Evolutionary conservation across 2,329 filamentous ascomycete species (phyloP).

Genomic region (Trichoderma koningiopsis): DNA sequence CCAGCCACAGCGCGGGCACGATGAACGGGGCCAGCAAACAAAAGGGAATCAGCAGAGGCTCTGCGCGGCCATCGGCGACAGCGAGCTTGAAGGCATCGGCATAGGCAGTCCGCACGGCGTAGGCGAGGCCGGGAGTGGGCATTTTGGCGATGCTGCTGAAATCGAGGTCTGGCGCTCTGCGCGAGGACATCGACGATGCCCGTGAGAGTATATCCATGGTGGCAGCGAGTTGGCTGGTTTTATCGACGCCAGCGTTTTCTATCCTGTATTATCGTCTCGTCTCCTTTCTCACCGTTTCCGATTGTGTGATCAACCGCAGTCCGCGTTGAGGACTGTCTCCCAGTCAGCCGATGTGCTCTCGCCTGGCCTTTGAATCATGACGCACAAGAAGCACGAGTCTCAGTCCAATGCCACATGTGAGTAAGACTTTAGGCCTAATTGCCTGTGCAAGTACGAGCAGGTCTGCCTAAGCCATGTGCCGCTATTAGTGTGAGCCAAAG

Average conservation of each 20-base stretch:
- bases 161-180: slow-evolving; percentile 8
- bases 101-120: slow-evolving; percentile 39
- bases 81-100: slow-evolving; percentile 41
- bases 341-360: slow-evolving; percentile 11
- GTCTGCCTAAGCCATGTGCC: slow-evolving; percentile 12
- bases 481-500: neutral
- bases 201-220: neutral
- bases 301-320: neutral
- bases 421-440: slow-evolving; percentile 17
- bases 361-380: slow-evolving; percentile 10
- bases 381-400: neutral
- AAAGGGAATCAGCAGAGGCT: slow-evolving; percentile 57
- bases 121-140: slow-evolving; percentile 31
- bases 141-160: neutral
- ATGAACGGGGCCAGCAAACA: slow-evolving; percentile 50
- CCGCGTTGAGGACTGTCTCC: neutral
- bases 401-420: slow-evolving; percentile 14
- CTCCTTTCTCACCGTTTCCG: neutral
- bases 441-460: neutral
- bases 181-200: neutral
- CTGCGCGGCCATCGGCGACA: slow-evolving; percentile 43
- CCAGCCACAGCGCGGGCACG: slow-evolving; percentile 57
- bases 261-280: neutral
- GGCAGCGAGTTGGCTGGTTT: neutral
- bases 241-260: neutral